Evolutionary conservation across 108 stramenopile genomes (phyloP), one percentile per base, ranked within the genome.

Genomic region (Nitzschia sp.): DNA sequence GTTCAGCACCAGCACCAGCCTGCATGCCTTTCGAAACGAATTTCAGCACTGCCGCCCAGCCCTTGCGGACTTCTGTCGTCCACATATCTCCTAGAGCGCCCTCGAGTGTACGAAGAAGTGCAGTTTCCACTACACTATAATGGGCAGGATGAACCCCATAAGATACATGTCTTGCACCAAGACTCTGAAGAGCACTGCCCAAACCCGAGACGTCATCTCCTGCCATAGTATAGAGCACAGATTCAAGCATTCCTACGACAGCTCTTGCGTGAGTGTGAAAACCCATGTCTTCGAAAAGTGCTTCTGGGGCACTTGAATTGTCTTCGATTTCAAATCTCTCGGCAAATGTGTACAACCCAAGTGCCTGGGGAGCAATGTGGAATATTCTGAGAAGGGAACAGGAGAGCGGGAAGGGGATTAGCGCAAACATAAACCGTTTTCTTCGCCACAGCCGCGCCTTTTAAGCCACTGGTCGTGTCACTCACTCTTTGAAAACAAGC

Each of bases 91-190:
- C n/a, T 32, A 67, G 32, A 5, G 25, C 63, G 9, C 25, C 17
- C 66, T 53, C 32, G 6, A 67, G 33, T 11, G 66, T 67, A 30
- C 66, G 52, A 35, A 67, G 32, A 5, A 67, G 52, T 15, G 66
- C 66, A 9, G 66, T 25, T 30, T 55, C 66, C 17, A 55, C 29
- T 22, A 67, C 35, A 33, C 11, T 22, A 27, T 67, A 67, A 36
- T 67, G 66, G 2, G 66, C 53, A 13, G 66, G 66, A n/a, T 55
- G 66, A 5, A 67, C 53, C 6, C 66, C 66, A 25, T 54, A 67
- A 2, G 31, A 19, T 9, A 67, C 32, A 55, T 67, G 66, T 22
- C 46, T 11, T 9, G 29, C 31, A 6, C 66, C 66, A 5, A 67
- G 53, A 28, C 3, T 32, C 8, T 27, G 9, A 9, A 67, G 53